phyloP scores from a whole-genome alignment of 176 grass and related monocot species.

The Oryza meridionalis region DNA sequence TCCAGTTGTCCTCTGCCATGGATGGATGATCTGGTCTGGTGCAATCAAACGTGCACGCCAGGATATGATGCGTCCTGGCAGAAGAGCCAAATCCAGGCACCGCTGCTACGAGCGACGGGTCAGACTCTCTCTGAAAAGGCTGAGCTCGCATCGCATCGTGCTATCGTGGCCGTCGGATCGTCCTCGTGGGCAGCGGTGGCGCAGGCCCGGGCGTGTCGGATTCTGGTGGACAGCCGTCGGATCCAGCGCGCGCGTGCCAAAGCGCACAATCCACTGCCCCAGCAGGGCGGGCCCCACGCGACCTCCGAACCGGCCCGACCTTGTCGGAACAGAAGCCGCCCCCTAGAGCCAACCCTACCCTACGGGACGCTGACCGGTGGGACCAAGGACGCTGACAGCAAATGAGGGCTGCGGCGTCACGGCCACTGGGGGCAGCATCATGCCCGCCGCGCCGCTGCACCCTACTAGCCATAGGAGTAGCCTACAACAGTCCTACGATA shows the following conservation, averaged over 20 bases:
- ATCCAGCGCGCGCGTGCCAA: slow-evolving; percentile 41
- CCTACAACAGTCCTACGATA: no score
- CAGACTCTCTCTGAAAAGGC: background rate
- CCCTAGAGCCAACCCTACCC: background rate
- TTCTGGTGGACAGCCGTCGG: slow-evolving; percentile 42
- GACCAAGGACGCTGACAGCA: background rate
- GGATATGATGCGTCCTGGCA: background rate
- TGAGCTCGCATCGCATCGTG: background rate
- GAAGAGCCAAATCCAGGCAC: background rate
- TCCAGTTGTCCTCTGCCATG: background rate
- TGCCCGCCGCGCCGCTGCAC: background rate
- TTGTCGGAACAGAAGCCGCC: slow-evolving; percentile 4
- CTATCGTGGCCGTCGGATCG: background rate
- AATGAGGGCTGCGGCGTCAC: background rate
- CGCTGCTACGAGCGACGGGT: background rate
- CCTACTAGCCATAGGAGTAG: no score
- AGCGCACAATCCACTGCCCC: slow-evolving; percentile 31
- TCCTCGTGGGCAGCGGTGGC: background rate
- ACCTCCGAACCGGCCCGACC: background rate
- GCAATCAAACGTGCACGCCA: background rate
- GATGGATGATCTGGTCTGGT: background rate
- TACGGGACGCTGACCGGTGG: background rate
- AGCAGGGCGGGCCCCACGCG: background rate
- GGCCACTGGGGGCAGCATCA: background rate
- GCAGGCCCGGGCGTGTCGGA: slow-evolving; percentile 3